A percentile compares a stretch with the other conserved stretches of the same genome.
Evolutionary conservation across 352 stramenopile genomes (phyloP).

Genomic region (Phytophthora hybrid): DNA sequence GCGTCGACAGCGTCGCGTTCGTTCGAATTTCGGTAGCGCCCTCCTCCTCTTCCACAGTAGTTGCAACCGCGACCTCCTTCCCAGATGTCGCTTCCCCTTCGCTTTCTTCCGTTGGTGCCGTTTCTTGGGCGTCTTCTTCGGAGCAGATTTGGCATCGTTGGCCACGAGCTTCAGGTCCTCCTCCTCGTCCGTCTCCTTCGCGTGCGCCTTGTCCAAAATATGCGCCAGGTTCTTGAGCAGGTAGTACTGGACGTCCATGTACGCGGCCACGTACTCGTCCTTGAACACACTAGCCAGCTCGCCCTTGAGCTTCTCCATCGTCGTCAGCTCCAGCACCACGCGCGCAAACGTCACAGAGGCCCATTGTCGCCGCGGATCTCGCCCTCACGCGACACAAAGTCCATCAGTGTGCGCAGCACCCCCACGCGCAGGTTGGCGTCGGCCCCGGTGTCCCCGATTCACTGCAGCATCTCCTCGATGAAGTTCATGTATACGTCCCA

Average conservation of each 20-base stretch:
- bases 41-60: no score
- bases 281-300: constrained; percentile 87
- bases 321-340: constrained; percentile 74
- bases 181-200: constrained; percentile 36
- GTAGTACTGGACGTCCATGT: constrained; percentile 90
- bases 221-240: constrained; percentile 81
- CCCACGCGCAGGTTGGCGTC: constrained; percentile 79
- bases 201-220: constrained; percentile 52
- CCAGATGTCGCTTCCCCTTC: no score
- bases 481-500: constrained; percentile 85
- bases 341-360: constrained; percentile 78
- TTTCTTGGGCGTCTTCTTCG: no score
- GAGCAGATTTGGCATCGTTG: no score
- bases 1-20: no score
- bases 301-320: constrained; percentile 77
- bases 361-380: no score
- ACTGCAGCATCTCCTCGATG: constrained; percentile 86
- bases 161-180: constrained; percentile 62
- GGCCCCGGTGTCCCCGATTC: constrained; percentile 56
- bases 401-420: constrained; percentile 89
- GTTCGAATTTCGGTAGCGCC: no score
- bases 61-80: no score
- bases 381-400: constrained; percentile 88
- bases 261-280: constrained; percentile 84
- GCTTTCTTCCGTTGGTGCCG: no score